phyloP scores from a whole-genome alignment of 352 stramenopile genomes.

The Globisporangium spiculum region DNA sequence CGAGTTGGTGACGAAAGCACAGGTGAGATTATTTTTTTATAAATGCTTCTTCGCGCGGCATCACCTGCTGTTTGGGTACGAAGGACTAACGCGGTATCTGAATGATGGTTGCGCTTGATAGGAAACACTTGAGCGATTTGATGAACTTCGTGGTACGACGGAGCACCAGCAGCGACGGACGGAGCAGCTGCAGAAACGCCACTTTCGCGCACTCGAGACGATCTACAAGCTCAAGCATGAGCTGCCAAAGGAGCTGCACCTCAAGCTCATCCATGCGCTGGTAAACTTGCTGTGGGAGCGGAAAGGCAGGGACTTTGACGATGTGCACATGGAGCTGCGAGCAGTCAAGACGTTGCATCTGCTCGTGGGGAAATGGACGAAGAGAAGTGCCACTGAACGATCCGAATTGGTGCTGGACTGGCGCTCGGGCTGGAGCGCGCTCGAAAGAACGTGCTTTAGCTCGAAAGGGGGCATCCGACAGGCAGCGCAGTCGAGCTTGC shows the following conservation, averaged over 20 bases:
- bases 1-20: slow-evolving; percentile 45
- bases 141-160: slow-evolving; percentile 21
- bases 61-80: neutral
- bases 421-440: slow-evolving; percentile 34
- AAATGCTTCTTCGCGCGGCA: neutral
- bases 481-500: slow-evolving; percentile 36
- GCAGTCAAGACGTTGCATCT: slow-evolving; percentile 36
- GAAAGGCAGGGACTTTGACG: slow-evolving; percentile 35
- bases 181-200: slow-evolving; percentile 41
- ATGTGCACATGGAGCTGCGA: slow-evolving; percentile 55
- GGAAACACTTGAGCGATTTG: slow-evolving; percentile 39
- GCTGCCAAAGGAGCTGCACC: slow-evolving; percentile 38
- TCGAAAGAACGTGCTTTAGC: slow-evolving; percentile 58
- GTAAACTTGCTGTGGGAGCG: slow-evolving; percentile 46
- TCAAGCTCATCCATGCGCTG: slow-evolving; percentile 43
- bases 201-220: slow-evolving; percentile 59
- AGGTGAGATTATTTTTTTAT: slow-evolving; percentile 20
- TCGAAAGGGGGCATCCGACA: slow-evolving; percentile 29
- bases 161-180: neutral
- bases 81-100: neutral
- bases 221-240: slow-evolving; percentile 66
- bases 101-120: slow-evolving; percentile 4
- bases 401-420: slow-evolving; percentile 38
- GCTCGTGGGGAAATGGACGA: slow-evolving; percentile 58
- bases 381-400: slow-evolving; percentile 20